Evolutionary conservation across 1,284 basidiomycete species (phyloP), one percentile per base, ranked within the genome.

Genomic region (Spongiforma sp.): DNA sequence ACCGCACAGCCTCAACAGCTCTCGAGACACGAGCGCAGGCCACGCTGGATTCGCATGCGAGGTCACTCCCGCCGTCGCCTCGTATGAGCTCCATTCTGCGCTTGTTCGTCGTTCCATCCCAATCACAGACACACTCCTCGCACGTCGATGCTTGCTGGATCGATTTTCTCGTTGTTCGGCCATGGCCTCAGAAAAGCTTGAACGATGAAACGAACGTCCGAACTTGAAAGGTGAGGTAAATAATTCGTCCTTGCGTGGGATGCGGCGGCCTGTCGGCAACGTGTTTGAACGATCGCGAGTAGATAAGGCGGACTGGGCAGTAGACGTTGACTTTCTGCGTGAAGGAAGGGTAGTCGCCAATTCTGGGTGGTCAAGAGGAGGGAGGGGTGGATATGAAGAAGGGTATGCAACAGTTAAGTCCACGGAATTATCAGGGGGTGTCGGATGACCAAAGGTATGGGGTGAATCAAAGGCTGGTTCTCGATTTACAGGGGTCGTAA

Each of bases 301-400:
- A n/a, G 67, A 59, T 50, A 34, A 46, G n/a, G 62, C 15, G n/a
- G 66, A 43, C 48, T 65, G 64, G 33, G 30, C 53, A 34, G 53
- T 34, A 57, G 62, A 54, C 26, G 57, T 61, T 53, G 65, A 53
- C 28, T 66, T 65, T 50, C 55, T 61, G 32, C 65, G 71, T 21
- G 63, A 66, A 57, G 69, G 64, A 59, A 75, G 63, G 12, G 63
- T 67, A 9, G 71, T 72, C 53, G 73, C 60, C 48, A 85, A 77
- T 46, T 80, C 83, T n/a, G 84, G 84, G 70, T 86, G 86, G 62
- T 82, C 75, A 24, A 87, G 77, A 8, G 84, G 78, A 28, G 86
- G 86, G 37, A 87, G 71, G 14, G 86, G 84, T 12, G 86, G 86
- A 4, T 75, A 69, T 28, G 73, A 68, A 17, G 71, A 75, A 68